A percentile compares a stretch with the other conserved stretches of the same genome.
These are phyloP conservation scores for Neoarthrinium moseri DNA, from an alignment of 2,329 filamentous ascomycete species.

Conservation along the genomic window DNA sequence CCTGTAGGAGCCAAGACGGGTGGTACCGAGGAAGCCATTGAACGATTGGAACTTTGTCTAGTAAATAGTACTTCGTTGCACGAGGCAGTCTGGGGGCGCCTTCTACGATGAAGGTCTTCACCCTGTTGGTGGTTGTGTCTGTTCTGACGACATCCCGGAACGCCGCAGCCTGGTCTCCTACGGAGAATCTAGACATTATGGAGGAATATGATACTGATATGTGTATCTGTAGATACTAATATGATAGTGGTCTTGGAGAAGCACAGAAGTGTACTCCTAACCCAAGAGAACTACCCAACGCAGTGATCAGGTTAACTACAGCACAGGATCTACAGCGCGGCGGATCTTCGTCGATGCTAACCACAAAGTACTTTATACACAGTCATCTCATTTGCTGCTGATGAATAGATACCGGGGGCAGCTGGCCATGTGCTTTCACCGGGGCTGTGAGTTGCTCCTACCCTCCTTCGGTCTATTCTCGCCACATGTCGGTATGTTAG, in stretches of 20 bases:
- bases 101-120: conserved; percentile 25
- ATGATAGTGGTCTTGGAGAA: too few species aligned
- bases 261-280: too few species aligned
- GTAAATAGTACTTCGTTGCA: conserved; percentile 52
- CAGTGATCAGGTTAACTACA: background rate
- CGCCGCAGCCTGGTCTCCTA: conserved; percentile 12
- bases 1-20: conserved; percentile 59
- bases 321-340: background rate
- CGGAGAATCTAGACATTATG: conserved; percentile 5
- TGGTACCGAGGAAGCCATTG: conserved; percentile 64
- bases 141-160: conserved; percentile 32
- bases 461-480: conserved; percentile 11
- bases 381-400: background rate
- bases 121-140: conserved; percentile 35
- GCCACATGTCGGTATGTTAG: conserved; percentile 8
- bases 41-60: conserved; percentile 60
- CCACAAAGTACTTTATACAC: conserved; percentile 6
- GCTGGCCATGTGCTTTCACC: background rate
- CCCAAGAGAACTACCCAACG: background rate
- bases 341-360: background rate
- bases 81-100: conserved; percentile 44
- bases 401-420: background rate
- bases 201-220: background rate
- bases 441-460: background rate
- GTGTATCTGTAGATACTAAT: background rate